phyloP scores from a whole-genome alignment of 768 basidiomycete genomes.

The Suillus plorans region DNA sequence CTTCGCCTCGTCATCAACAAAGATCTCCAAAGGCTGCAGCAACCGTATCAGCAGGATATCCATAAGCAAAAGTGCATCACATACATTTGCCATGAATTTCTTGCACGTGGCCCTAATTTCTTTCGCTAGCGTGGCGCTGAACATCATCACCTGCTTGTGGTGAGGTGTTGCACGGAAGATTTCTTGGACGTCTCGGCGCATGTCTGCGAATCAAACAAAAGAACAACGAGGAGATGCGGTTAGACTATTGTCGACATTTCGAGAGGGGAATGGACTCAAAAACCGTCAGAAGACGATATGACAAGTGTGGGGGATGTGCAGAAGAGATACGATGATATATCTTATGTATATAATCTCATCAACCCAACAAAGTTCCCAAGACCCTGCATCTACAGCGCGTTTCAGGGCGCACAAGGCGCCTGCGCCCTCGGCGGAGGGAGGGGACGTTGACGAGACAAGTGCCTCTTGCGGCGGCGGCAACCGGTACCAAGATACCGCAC shows the following conservation, averaged over 20 bases:
- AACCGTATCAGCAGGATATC: neutral
- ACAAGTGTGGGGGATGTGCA: conserved; percentile 8
- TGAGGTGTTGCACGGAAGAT: conserved; percentile 98
- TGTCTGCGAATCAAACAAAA: conserved; percentile 70
- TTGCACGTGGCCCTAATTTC: conserved; percentile 98
- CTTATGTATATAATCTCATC: conserved; percentile 22
- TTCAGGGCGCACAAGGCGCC: conserved; percentile 39
- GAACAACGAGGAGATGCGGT: conserved; percentile 50
- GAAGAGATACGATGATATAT: neutral
- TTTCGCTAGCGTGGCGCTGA: conserved; percentile 96
- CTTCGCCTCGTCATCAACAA: conserved; percentile 99
- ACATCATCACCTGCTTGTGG: conserved; percentile 99
- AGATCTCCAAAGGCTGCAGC: conserved; percentile 92
- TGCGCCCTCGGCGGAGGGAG: conserved; percentile 37
- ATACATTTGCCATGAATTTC: conserved; percentile 98
- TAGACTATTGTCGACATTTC: conserved; percentile 57
- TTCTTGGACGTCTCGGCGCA: conserved; percentile 99
- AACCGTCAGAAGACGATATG: conserved; percentile 38
- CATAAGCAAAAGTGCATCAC: conserved; percentile 29
- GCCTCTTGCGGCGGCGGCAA: conserved; percentile 29
- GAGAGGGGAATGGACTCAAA: conserved; percentile 52
- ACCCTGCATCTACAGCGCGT: conserved; percentile 39
- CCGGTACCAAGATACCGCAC: conserved; percentile 41
- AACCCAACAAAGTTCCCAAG: conserved; percentile 34
- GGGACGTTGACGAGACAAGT: conserved; percentile 41